Base-by-base conservation (phyloP, 495 filamentous ascomycete genomes). In the Penicillium steckii region DNA sequence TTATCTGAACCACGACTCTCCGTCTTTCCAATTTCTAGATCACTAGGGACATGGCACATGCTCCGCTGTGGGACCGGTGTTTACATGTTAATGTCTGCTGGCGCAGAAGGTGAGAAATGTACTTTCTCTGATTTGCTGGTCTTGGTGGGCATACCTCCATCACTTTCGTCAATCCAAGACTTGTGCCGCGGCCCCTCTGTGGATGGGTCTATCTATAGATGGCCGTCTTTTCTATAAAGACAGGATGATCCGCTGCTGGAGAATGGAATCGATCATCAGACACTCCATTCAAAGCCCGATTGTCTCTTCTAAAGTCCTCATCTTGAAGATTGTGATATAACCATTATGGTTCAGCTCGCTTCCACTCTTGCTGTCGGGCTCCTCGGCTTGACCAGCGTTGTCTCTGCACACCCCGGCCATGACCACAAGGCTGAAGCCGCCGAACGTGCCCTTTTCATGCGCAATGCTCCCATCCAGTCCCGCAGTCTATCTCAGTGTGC, bases 401-500 rank as follows among this genome's bases (percentile, higher is more conserved):
- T 50, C 4, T 60, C 60, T 33, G 74, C 75, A 23, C 77, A 81
- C 41, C 77, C 77, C 2, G 78, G 78, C 44, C 76, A 80, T 33
- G 70, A 80, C 48, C 52, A 71, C 57, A 62, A 60, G 42, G 66
- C 70, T 12, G 77, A 80, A 57, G 60, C 70, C 21, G 70, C 68
- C 8, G 74, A 78, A 60, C 78, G 74, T 32, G 67, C 68, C 29
- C 61, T 63, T 0, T 77, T 73, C 52, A 54, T 81, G 46, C 64
- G 67, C 53, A 50, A 46, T 5, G 59, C 65, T 7, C 50, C 53
- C 19, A 19, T 67, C 12, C 68, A 71, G 30, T 57, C 70, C 25
- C 72, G 69, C 44, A 71, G 74, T 38, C 63, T 79, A 30, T 55
- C 56, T 30, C 76, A 79, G 52, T 83, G 79, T 60, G 67, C 78